Conservation (phyloP, 306 rosid species). For the Pachyrhizus erosus region DNA sequence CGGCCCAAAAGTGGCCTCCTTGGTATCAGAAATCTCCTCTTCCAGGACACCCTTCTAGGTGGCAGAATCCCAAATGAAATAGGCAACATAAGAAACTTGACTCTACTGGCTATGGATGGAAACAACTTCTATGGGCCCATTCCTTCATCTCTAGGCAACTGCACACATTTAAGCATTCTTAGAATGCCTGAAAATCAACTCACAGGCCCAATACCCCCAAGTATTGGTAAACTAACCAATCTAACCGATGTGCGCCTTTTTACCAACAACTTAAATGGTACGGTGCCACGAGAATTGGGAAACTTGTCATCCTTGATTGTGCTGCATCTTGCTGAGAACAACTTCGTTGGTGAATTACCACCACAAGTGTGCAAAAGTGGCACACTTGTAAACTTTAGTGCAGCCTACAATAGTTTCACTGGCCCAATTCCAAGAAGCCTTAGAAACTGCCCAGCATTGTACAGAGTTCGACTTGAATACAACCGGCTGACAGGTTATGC, state of each 20-base stretch:
- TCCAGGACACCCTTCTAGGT: slow-evolving; percentile 51
- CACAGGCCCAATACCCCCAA: slow-evolving; percentile 55
- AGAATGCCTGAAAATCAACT: slow-evolving; percentile 49
- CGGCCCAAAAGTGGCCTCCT: slow-evolving; percentile 49
- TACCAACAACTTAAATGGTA: slow-evolving; percentile 49
- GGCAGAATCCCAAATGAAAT: slow-evolving; percentile 62
- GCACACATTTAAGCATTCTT: slow-evolving; percentile 50
- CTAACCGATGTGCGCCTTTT: slow-evolving; percentile 48
- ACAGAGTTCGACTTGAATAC: slow-evolving; percentile 57
- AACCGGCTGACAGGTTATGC: slow-evolving; percentile 51
- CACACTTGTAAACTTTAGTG: slow-evolving; percentile 56
- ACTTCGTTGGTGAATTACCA: slow-evolving; percentile 61
- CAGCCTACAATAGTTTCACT: slow-evolving; percentile 55
- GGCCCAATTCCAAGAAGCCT: slow-evolving; percentile 62
- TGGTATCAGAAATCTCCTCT: slow-evolving; percentile 50
- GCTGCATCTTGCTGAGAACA: slow-evolving; percentile 63
- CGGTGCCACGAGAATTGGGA: slow-evolving; percentile 57
- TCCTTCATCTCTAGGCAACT: slow-evolving; percentile 59
- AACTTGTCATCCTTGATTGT: slow-evolving; percentile 56
- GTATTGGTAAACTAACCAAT: slow-evolving; percentile 52
- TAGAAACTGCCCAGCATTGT: slow-evolving; percentile 50
- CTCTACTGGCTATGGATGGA: slow-evolving; percentile 51
- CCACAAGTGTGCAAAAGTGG: slow-evolving; percentile 61
- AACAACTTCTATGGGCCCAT: slow-evolving; percentile 55
- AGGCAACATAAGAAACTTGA: slow-evolving; percentile 55